Conservation (phyloP, 148 eudicot species). For the Pharnaceum exiguum region DNA sequence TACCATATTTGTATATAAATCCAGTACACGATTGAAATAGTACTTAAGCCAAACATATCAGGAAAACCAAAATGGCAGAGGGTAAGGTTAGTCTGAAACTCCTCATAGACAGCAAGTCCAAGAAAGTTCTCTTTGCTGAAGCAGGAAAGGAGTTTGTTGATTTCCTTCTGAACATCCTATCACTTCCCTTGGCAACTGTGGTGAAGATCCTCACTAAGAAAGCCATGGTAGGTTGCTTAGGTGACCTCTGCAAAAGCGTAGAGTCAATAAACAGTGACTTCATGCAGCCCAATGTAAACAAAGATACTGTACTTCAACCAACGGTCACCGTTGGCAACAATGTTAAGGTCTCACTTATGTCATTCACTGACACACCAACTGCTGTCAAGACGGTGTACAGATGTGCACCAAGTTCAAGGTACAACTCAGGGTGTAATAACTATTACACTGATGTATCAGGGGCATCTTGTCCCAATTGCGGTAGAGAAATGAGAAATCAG, state of each 20-base stretch:
- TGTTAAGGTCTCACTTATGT: not conserved
- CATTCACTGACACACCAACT: not conserved
- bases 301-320: conserved; percentile 6
- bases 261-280: conserved; percentile 11
- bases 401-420: not conserved
- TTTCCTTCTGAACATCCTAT: conserved; percentile 25
- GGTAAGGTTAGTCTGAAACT: conserved; percentile 18
- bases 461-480: conserved; percentile 3
- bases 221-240: conserved; percentile 16
- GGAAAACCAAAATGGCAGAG: not conserved
- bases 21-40: no score
- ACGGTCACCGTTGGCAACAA: not conserved
- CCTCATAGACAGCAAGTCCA: conserved; percentile 13
- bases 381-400: not conserved
- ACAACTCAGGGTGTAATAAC: no score
- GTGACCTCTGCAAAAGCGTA: conserved; percentile 7
- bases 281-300: conserved; percentile 3
- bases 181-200: conserved; percentile 23
- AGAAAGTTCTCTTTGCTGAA: conserved; percentile 31
- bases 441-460: not conserved
- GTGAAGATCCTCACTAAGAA: not conserved
- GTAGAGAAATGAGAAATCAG: not conserved
- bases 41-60: no score
- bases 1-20: no score
- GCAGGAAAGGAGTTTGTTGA: conserved; percentile 31